Evolutionary conservation across 2,329 filamentous ascomycete species (phyloP).

Genomic region (Colletotrichum kahawae): DNA sequence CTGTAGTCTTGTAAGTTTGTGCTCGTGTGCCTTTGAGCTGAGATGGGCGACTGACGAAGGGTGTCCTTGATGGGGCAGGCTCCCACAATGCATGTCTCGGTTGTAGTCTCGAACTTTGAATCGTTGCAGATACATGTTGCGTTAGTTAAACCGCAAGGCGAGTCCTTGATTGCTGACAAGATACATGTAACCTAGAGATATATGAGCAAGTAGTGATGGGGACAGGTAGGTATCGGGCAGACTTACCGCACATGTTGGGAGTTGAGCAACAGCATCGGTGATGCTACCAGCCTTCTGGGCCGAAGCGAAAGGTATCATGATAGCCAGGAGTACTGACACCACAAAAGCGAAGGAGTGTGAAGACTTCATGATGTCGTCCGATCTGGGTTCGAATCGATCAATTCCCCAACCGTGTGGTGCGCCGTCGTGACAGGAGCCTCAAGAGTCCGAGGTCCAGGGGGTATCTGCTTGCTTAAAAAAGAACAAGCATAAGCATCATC

Average conservation of each 20-base stretch:
- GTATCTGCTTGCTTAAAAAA: not conserved
- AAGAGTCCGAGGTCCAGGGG: not conserved
- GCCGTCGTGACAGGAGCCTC: not conserved
- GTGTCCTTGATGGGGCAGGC: slow-evolving; percentile 6
- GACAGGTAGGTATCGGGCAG: not conserved
- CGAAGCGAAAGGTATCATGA: not conserved
- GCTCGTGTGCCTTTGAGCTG: not conserved
- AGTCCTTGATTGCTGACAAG: not conserved
- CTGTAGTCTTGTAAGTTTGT: not conserved
- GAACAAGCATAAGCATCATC: not conserved
- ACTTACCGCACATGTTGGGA: slow-evolving; percentile 37
- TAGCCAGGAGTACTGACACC: not conserved
- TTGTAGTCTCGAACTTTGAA: not conserved
- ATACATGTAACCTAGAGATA: not conserved
- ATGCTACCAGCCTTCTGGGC: slow-evolving; percentile 9
- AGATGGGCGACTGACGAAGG: not conserved
- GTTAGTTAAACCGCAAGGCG: slow-evolving; percentile 3
- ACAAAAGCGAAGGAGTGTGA: not conserved
- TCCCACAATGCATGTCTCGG: slow-evolving; percentile 6
- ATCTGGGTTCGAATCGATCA: not conserved
- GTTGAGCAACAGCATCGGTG: slow-evolving; percentile 13
- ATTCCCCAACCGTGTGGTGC: not conserved
- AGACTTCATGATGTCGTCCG: slow-evolving; percentile 1
- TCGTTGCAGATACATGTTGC: slow-evolving; percentile 7
- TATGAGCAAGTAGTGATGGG: not conserved